Conservation (phyloP, 2,329 filamentous ascomycete species). For the Fusarium humuli region DNA sequence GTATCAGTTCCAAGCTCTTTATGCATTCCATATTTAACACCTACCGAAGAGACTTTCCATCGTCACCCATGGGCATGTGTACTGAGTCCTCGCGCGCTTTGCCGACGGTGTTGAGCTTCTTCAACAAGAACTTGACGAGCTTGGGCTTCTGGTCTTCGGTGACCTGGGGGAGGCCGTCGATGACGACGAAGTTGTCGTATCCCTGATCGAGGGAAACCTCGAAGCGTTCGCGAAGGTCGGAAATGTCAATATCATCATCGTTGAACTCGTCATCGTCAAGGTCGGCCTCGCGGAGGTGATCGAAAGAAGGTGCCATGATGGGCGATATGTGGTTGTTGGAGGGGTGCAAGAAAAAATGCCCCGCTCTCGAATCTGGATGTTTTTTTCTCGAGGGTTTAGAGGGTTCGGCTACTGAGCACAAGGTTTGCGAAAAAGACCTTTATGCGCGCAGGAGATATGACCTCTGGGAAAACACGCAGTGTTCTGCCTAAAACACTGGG, state of each 20-base stretch:
- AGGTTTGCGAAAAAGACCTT: constrained; percentile 31
- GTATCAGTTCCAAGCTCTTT: constrained; percentile 23
- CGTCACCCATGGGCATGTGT: constrained; percentile 92
- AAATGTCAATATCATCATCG: constrained; percentile 94
- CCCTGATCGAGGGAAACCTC: constrained; percentile 97
- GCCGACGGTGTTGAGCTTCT: constrained; percentile 89
- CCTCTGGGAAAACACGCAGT: constrained; percentile 38
- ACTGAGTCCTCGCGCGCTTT: constrained; percentile 87
- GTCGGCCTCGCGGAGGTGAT: constrained; percentile 91
- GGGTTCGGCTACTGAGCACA: constrained; percentile 34
- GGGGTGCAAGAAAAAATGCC: constrained; percentile 53
- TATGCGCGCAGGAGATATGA: constrained; percentile 40
- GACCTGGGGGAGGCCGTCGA: constrained; percentile 92
- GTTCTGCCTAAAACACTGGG: constrained; percentile 38
- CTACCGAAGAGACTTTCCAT: constrained; percentile 88
- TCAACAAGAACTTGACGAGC: constrained; percentile 94
- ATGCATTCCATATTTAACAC: constrained; percentile 46
- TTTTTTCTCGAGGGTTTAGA: constrained; percentile 36
- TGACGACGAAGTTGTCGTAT: constrained; percentile 94
- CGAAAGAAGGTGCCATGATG: constrained; percentile 91
- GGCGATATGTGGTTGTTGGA: constrained; percentile 50
- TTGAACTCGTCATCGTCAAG: constrained; percentile 87
- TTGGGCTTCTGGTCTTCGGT: constrained; percentile 92
- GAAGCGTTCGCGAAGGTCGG: constrained; percentile 92
- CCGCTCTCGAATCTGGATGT: constrained; percentile 49